Evolutionary conservation across 2,329 filamentous ascomycete species (phyloP), one percentile per base, ranked within the genome.

Genomic region (Botrytis paeoniae): DNA sequence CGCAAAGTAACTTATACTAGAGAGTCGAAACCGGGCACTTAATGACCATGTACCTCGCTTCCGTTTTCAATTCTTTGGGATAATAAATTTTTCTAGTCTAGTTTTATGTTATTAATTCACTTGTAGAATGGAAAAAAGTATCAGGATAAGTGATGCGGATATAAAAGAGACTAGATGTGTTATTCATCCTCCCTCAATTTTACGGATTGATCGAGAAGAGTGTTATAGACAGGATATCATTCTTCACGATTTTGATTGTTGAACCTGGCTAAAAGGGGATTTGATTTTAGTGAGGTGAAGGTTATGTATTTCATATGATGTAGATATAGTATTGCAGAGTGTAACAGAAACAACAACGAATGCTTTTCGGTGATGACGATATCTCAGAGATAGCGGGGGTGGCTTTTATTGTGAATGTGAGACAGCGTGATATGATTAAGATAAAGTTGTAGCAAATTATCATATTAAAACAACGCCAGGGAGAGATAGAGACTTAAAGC

Each of bases 101-200:
- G 2, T 10, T 4, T 3, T 22, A 48, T 48, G 3, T 22, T 12
- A 2, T 25, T 10, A 22, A 22, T 48, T 48, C 45, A 10, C 48
- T 14, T 51, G 2, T 7, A 9, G 0, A 25, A 25, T 22, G 1
- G 8, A 25, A 6, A 10, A 48, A 3, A 16, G 3, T 10, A 10
- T 48, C 45, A 0, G 20, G 3, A 48, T 25, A 48, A 12, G 45
- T 0, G 20, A 22, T 48, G 2, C 1, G 45, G 9, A 51, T 51
- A 51, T 51, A n/a, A 51, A 51, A 51, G 48, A 51, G 22, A n/a
- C 10, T 14, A 14, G 1, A 51, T 12, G 12, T n/a, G 5, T 3
- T 25, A 5, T 6, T 51, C 25, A 4, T 51, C 10, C 25, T 51
- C 48, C 48, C 25, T 12, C 48, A 6, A 51, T n/a, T 14, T 7